Conservation (phyloP, 78 protist genomes). For the Tieghemostelium lacteum region DNA sequence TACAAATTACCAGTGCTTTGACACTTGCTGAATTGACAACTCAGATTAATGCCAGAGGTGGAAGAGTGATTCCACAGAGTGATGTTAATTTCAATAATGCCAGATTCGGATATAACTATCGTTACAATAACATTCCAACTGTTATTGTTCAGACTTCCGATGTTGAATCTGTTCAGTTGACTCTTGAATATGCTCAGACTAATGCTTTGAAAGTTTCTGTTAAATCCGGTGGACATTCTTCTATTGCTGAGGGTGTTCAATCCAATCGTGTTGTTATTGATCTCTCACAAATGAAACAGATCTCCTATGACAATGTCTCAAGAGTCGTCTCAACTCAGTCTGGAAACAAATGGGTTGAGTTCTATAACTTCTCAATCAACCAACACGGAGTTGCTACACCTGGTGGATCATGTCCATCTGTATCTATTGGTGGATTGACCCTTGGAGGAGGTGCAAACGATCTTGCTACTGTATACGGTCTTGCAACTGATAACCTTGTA, state of each 20-base stretch:
- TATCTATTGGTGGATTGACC: slow-evolving; percentile 74
- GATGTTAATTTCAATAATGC: slow-evolving; percentile 17
- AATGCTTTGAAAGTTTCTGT: slow-evolving; percentile 19
- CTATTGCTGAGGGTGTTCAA: slow-evolving; percentile 7
- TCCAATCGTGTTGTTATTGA: slow-evolving; percentile 65
- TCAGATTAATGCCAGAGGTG: background rate
- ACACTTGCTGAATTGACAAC: slow-evolving; percentile 10
- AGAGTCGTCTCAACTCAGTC: slow-evolving; percentile 35
- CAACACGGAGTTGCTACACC: slow-evolving; percentile 12
- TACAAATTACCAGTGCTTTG: background rate
- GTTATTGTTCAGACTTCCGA: slow-evolving; percentile 23
- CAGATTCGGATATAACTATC: slow-evolving; percentile 32
- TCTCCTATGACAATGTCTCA: background rate
- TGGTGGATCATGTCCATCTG: slow-evolving; percentile 81
- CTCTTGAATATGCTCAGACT: slow-evolving; percentile 49
- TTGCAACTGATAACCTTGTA: slow-evolving; percentile 57
- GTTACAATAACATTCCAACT: slow-evolving; percentile 35
- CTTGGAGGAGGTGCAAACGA: slow-evolving; percentile 81
- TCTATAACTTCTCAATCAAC: slow-evolving; percentile 11
- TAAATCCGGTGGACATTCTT: slow-evolving; percentile 66
- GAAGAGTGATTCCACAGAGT: slow-evolving; percentile 10
- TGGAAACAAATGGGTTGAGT: slow-evolving; percentile 73
- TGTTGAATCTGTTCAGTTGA: slow-evolving; percentile 23
- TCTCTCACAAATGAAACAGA: slow-evolving; percentile 43
- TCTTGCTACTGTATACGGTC: slow-evolving; percentile 63